Evolutionary conservation across 371 early-diverging fungal species (phyloP).

Genomic region (Mortierella sp.): DNA sequence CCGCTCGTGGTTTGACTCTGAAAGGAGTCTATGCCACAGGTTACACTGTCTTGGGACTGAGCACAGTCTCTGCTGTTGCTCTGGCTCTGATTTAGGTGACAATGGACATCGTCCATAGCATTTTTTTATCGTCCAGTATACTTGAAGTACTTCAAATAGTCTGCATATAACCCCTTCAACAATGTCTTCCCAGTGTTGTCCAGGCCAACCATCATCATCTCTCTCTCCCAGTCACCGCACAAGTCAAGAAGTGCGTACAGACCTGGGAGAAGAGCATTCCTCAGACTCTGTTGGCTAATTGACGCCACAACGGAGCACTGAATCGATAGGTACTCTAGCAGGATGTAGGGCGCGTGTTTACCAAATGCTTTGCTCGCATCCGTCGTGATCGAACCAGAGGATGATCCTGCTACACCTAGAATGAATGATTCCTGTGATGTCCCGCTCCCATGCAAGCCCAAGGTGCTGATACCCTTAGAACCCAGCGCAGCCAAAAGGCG

Average conservation of each 20-base stretch:
- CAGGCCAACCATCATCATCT: constrained; percentile 69
- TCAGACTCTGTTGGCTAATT: constrained; percentile 59
- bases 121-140: constrained; percentile 71
- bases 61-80: constrained; percentile 50
- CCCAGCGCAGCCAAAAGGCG: constrained; percentile 66
- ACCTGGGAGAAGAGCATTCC: constrained; percentile 67
- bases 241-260: constrained; percentile 76
- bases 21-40: constrained; percentile 88
- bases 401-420: constrained; percentile 1
- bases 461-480: constrained; percentile 35
- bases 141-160: constrained; percentile 68
- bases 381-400: constrained; percentile 26
- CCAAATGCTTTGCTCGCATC: constrained; percentile 65
- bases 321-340: constrained; percentile 73
- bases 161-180: constrained; percentile 66
- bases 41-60: constrained; percentile 78
- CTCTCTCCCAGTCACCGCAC: constrained; percentile 74
- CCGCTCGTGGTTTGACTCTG: constrained; percentile 70
- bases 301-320: constrained; percentile 70
- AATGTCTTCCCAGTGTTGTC: constrained; percentile 68
- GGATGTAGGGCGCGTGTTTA: constrained; percentile 75
- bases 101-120: too few relatives aligned
- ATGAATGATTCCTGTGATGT: constrained; percentile 14
- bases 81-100: constrained; percentile 41
- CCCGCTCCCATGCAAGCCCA: constrained; percentile 4